Evolutionary conservation across 2,329 filamentous ascomycete genomes (phyloP).

Genomic region (Volutella citrinella): DNA sequence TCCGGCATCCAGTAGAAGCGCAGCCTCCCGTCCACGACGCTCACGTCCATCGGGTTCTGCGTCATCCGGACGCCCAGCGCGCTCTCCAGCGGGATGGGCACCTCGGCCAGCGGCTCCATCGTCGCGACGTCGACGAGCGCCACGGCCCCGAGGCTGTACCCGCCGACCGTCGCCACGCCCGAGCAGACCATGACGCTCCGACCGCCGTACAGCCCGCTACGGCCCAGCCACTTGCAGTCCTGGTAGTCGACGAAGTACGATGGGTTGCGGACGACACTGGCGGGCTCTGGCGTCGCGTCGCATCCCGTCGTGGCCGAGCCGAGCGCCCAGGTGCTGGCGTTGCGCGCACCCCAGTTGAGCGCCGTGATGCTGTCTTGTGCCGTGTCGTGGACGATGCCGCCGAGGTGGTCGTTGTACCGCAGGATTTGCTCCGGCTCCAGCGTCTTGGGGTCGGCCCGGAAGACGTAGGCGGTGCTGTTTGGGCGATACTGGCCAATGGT

Average conservation of each 20-base stretch:
- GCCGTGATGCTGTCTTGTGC: constrained; percentile 32
- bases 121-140: constrained; percentile 44
- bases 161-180: constrained; percentile 38
- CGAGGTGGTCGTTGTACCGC: constrained; percentile 40
- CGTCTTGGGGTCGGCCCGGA: constrained; percentile 35
- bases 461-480: constrained; percentile 42
- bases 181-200: constrained; percentile 45
- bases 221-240: constrained; percentile 50
- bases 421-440: constrained; percentile 34
- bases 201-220: constrained; percentile 31
- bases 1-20: constrained; percentile 47
- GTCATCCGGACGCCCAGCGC: constrained; percentile 38
- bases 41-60: constrained; percentile 47
- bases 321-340: constrained; percentile 37
- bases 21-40: constrained; percentile 41
- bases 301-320: constrained; percentile 11
- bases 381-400: constrained; percentile 44
- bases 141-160: constrained; percentile 40
- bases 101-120: constrained; percentile 43
- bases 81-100: constrained; percentile 42
- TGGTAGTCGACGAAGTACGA: constrained; percentile 47
- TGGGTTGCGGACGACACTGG: constrained; percentile 31
- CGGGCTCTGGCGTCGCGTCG: constrained; percentile 14
- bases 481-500: constrained; percentile 46
- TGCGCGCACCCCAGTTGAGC: constrained; percentile 45